A percentile compares a stretch with the other conserved stretches of the same genome.
phyloP scores from a whole-genome alignment of 2,329 filamentous ascomycete genomes.

The Penicillium sclerotiorum region DNA sequence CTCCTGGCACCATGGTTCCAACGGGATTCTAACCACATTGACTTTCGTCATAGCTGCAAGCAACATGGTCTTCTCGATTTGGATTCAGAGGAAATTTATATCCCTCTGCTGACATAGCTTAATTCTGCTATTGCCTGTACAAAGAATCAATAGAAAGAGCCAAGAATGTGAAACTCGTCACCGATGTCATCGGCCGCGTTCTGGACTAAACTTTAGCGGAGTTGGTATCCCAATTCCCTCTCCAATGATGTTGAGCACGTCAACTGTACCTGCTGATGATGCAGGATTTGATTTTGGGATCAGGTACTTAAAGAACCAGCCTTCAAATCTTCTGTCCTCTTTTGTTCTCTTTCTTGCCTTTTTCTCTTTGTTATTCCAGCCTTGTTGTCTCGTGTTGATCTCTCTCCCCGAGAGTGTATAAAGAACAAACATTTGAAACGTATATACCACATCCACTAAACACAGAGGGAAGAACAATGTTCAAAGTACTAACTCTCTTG shows the following conservation, averaged over 20 bases:
- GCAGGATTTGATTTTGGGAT: background rate
- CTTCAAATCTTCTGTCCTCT: background rate
- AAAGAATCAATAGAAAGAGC: background rate
- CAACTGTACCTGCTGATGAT: constrained; percentile 2
- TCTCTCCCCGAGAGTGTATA: background rate
- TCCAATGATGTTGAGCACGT: constrained; percentile 3
- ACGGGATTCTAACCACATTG: too few relatives aligned
- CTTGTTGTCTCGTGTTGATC: background rate
- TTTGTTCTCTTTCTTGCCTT: background rate
- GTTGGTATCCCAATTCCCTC: background rate
- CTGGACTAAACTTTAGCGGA: background rate
- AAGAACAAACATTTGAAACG: too few relatives aligned
- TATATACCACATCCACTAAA: too few relatives aligned
- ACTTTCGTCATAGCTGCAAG: too few relatives aligned
- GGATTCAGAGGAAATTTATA: too few relatives aligned
- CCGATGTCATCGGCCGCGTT: constrained; percentile 7
- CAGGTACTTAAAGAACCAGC: constrained; percentile 1
- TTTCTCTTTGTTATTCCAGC: background rate
- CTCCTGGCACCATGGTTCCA: background rate
- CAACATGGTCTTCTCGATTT: too few relatives aligned
- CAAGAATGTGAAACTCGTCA: background rate
- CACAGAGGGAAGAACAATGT: too few relatives aligned
- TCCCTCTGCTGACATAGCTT: too few relatives aligned
- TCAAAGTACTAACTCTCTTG: too few relatives aligned
- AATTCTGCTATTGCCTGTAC: too few relatives aligned